Conservation (phyloP, 257 asterid genomes). For the Ehretia macrophylla region DNA sequence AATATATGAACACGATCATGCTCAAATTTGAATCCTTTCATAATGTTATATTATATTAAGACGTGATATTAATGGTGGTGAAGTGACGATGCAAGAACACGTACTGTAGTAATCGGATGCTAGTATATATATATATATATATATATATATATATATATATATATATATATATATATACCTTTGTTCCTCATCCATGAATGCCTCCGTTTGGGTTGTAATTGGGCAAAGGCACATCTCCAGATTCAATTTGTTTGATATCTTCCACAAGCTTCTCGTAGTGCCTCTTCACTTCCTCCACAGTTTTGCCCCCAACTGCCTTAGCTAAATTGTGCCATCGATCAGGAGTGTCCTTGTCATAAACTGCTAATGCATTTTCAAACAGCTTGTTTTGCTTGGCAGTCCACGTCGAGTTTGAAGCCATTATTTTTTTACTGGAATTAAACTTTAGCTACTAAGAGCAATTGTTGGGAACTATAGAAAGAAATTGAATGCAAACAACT, state of each 20-base stretch:
- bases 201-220: conserved; percentile 22
- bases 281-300: conserved; percentile 55
- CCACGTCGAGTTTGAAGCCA: conserved; percentile 49
- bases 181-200: conserved; percentile 14
- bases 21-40: too few relatives aligned
- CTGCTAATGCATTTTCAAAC: conserved; percentile 64
- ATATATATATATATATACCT: too few relatives aligned
- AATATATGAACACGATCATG: too few relatives aligned
- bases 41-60: too few relatives aligned
- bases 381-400: conserved; percentile 51
- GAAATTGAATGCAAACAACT: conserved; percentile 1
- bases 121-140: too few relatives aligned
- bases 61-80: too few relatives aligned
- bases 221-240: conserved; percentile 56
- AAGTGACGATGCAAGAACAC: too few relatives aligned
- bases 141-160: too few relatives aligned
- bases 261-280: conserved; percentile 56
- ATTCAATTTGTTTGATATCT: conserved; percentile 48
- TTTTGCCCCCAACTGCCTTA: conserved; percentile 50
- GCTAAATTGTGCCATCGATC: conserved; percentile 60
- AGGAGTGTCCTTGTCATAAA: conserved; percentile 39
- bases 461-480: too few relatives aligned
- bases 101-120: too few relatives aligned
- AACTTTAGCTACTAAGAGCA: neutral
- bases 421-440: conserved; percentile 6